phyloP scores from a whole-genome alignment of 305 asterid genomes.

The Fraxinus greggii region DNA sequence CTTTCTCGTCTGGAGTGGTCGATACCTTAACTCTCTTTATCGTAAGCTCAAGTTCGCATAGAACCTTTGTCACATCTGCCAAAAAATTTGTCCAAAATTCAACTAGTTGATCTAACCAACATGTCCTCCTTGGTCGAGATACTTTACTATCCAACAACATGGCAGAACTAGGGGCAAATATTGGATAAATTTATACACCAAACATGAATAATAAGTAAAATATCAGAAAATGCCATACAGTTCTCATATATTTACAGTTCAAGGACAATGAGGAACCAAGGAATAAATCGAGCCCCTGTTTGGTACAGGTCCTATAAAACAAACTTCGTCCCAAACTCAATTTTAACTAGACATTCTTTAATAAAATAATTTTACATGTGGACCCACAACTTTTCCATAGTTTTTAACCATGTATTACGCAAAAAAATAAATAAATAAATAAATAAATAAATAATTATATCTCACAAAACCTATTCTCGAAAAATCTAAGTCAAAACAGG shows the following conservation, averaged over 20 bases:
- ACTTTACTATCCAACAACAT: not conserved
- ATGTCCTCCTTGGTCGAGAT: not conserved
- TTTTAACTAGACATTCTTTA: not conserved
- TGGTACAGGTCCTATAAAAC: not conserved
- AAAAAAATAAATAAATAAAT: too few species aligned
- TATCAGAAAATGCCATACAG: not conserved
- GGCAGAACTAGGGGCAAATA: not conserved
- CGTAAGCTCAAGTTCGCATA: conserved; percentile 26
- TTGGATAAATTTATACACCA: not conserved
- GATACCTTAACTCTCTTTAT: conserved; percentile 45
- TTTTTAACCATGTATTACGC: not conserved
- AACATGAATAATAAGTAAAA: not conserved
- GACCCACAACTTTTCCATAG: not conserved
- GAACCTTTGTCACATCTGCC: conserved; percentile 27
- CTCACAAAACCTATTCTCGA: not conserved
- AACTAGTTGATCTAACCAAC: not conserved
- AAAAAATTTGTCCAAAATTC: not conserved
- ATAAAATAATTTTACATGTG: not conserved
- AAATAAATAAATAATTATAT: too few species aligned
- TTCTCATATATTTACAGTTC: not conserved
- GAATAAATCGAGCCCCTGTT: not conserved
- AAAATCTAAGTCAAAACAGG: not conserved
- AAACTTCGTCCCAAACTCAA: not conserved
- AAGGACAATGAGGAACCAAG: not conserved
- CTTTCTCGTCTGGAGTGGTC: conserved; percentile 30